Conservation (phyloP, 2,329 filamentous ascomycete genomes). For the Pezicula rhizophila region DNA sequence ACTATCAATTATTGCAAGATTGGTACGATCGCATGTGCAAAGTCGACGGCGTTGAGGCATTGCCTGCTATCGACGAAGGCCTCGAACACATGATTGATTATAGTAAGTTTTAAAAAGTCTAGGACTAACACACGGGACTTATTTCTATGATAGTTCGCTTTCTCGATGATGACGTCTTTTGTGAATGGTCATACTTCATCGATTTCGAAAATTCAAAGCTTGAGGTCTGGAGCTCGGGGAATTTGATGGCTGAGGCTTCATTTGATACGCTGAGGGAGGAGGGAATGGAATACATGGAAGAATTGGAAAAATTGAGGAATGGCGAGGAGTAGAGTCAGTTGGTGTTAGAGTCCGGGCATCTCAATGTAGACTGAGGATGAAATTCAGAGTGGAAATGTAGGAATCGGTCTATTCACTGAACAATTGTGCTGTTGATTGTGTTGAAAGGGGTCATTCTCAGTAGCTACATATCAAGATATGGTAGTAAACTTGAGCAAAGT, state of each 20-base stretch:
- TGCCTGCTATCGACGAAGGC: not conserved
- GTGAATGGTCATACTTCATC: conserved; percentile 8
- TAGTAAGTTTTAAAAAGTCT: not conserved
- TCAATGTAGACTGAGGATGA: too few species aligned
- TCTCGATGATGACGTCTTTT: conserved; percentile 4
- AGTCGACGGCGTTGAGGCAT: not conserved
- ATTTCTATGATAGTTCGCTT: not conserved
- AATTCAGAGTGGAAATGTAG: too few species aligned
- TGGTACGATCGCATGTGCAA: not conserved
- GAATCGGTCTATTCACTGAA: too few species aligned
- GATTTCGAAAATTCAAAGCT: conserved; percentile 6
- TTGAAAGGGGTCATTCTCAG: too few species aligned
- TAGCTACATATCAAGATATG: too few species aligned
- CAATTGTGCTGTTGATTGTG: too few species aligned
- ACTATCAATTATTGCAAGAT: not conserved
- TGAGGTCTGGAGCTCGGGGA: conserved; percentile 1
- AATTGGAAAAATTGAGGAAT: not conserved
- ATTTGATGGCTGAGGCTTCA: not conserved
- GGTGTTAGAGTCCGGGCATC: too few species aligned
- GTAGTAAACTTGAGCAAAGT: too few species aligned
- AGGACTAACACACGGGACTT: not conserved
- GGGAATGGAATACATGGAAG: not conserved
- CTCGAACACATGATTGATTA: not conserved
- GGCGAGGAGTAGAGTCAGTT: too few species aligned
- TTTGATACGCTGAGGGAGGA: conserved; percentile 1